Evolutionary conservation across 228 moss, liverwort and hornwort genomes (phyloP), one percentile per base, ranked within the genome.

Genomic region (Sphagnum magellanicum): DNA sequence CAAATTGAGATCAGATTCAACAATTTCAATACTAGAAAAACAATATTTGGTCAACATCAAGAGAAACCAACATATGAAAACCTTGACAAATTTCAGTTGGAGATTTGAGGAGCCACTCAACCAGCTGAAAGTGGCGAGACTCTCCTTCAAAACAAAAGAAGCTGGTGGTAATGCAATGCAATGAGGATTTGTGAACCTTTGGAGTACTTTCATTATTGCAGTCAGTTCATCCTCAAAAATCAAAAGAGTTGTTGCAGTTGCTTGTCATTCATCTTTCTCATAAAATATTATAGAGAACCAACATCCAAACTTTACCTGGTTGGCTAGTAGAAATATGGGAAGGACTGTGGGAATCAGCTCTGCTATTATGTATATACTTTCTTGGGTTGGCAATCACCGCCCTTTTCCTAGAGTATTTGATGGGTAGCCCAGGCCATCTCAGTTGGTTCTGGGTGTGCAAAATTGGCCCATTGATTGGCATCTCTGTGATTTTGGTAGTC

Each of bases 121-220:
- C 11, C 67, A 59, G 11, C 10, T 76, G 53, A 71, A 48, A 47
- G 5, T 0, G 10, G 71, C 67, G 57, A 66, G 50, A 0, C 4
- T 49, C 32, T 76, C 16, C 63, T 60, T 67, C 48, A 32, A 32
- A 32, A 32, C 32, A 1, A 32, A 32, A 32, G 32, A 32, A 32
- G 32, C 32, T 32, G 32, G 32, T 49, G 52, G 67, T 6, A 13
- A 4, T 9, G 68, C 67, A 16, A 13, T 72, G 49, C 64, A 65
- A 5, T 55, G 68, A 64, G 59, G 72, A 50, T 1, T 68, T 9
- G 68, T 63, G 4, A 32, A n/a, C 0, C 59, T 64, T 59, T 76
- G 64, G 67, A 72, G 68, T 17, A 63, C 68, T 72, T 52, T 53
- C 16, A 32, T 73, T 51, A 50, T 77, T 60, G 65, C 3, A 6